Conservation (phyloP, 306 rosid species). For the Acacia acuminata region DNA sequence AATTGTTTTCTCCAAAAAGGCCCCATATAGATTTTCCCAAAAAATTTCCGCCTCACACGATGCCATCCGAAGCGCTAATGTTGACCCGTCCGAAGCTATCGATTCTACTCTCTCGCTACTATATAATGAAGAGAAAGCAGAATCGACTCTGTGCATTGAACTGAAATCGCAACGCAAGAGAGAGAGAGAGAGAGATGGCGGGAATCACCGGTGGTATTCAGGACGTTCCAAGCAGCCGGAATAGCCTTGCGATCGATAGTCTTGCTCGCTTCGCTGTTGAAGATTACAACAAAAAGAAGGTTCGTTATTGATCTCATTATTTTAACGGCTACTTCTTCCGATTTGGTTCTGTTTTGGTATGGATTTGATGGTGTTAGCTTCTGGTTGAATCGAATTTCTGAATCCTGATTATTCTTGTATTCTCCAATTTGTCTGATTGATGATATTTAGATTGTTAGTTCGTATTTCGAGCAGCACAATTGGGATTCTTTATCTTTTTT, state of each 20-base stretch:
- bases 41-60: background rate
- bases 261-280: conserved; percentile 50
- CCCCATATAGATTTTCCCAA: too few relatives aligned
- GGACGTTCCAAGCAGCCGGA: conserved; percentile 26
- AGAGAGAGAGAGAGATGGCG: conserved; percentile 16
- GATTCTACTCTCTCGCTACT: background rate
- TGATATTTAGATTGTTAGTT: background rate
- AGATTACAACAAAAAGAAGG: conserved; percentile 46
- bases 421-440: background rate
- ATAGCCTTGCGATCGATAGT: conserved; percentile 33
- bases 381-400: background rate
- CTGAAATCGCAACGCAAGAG: background rate
- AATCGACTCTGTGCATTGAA: background rate
- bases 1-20: too few relatives aligned
- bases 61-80: background rate
- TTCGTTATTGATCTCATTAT: background rate
- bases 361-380: background rate
- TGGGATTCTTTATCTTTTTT: background rate
- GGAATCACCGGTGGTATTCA: conserved; percentile 22
- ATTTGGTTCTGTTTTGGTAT: background rate
- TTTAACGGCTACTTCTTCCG: background rate
- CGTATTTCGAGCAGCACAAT: background rate
- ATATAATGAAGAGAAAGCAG: background rate
- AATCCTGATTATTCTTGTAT: background rate
- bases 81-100: background rate